Percentiles rank a stretch among this genome's conserved stretches.
Conservation (phyloP, 768 basidiomycete genomes). For the Termitomyces sp. region DNA sequence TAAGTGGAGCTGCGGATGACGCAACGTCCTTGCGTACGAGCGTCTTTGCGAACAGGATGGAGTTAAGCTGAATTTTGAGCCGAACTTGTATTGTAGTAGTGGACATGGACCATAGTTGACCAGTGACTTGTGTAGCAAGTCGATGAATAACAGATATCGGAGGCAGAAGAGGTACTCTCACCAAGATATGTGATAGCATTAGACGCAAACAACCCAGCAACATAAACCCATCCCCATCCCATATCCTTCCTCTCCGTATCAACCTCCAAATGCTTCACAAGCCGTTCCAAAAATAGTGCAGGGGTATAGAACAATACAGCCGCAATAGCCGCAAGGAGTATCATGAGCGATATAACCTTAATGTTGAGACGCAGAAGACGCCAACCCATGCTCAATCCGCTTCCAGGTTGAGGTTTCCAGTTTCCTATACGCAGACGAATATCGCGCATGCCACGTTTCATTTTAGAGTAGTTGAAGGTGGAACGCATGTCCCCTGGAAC, state of each 20-base stretch:
- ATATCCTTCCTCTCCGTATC: slow-evolving; percentile 52
- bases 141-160: background rate
- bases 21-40: slow-evolving; percentile 83
- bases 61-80: slow-evolving; percentile 74
- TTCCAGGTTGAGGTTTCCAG: slow-evolving; percentile 59
- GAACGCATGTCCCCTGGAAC: slow-evolving; percentile 72
- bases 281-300: slow-evolving; percentile 55
- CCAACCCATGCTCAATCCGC: slow-evolving; percentile 63
- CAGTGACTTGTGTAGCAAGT: slow-evolving; percentile 40
- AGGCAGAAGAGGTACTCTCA: slow-evolving; percentile 13
- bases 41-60: slow-evolving; percentile 83
- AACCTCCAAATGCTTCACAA: slow-evolving; percentile 64
- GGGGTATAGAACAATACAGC: slow-evolving; percentile 65
- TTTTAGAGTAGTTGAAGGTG: slow-evolving; percentile 55
- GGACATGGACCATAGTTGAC: slow-evolving; percentile 68
- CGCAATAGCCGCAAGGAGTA: slow-evolving; percentile 48
- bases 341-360: slow-evolving; percentile 33
- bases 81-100: slow-evolving; percentile 70
- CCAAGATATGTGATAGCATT: slow-evolving; percentile 31
- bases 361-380: slow-evolving; percentile 58
- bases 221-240: slow-evolving; percentile 74
- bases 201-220: slow-evolving; percentile 30
- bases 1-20: slow-evolving; percentile 43
- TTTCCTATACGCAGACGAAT: slow-evolving; percentile 47
- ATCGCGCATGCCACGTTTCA: slow-evolving; percentile 55